These are phyloP conservation scores for Rhododendron kiyosumense DNA, from an alignment of 148 eudicot genomes.

Conservation along the genomic window DNA sequence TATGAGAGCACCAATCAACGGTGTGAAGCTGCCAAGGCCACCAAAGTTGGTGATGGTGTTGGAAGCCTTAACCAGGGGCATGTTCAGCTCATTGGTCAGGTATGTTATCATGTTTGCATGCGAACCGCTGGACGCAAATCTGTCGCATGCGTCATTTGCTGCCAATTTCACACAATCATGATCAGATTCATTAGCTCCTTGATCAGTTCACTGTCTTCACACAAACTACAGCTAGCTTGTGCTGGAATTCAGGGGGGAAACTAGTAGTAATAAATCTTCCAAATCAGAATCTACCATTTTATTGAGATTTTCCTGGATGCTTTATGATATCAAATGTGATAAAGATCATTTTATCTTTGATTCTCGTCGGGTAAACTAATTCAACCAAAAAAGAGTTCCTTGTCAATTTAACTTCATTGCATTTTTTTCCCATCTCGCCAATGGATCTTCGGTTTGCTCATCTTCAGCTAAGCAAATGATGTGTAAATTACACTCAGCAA, in stretches of 20 bases:
- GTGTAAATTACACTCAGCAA: no score
- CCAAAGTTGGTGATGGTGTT: slow-evolving; percentile 63
- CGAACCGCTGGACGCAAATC: slow-evolving; percentile 60
- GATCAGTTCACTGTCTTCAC: not conserved
- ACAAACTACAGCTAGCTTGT: not conserved
- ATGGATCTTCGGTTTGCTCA: no score
- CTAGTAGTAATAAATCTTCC: not conserved
- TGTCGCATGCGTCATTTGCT: slow-evolving; percentile 80
- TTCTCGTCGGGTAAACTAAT: no score
- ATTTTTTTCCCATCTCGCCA: no score
- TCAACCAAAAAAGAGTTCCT: no score
- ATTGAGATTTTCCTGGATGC: no score
- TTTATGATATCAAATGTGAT: no score
- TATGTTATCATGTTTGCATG: slow-evolving; percentile 77
- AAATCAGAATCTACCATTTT: no score
- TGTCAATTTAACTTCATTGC: no score
- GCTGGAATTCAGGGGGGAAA: not conserved
- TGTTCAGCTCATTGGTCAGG: slow-evolving; percentile 56
- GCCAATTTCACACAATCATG: slow-evolving; percentile 11
- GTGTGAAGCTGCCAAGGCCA: slow-evolving; percentile 61
- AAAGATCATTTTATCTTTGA: no score
- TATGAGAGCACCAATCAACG: slow-evolving; percentile 61
- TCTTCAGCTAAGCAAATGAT: no score
- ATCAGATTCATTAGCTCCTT: not conserved
- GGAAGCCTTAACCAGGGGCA: slow-evolving; percentile 72